Base-by-base conservation (phyloP, 164 flowering plant genomes). In the Vitis labrusca region DNA sequence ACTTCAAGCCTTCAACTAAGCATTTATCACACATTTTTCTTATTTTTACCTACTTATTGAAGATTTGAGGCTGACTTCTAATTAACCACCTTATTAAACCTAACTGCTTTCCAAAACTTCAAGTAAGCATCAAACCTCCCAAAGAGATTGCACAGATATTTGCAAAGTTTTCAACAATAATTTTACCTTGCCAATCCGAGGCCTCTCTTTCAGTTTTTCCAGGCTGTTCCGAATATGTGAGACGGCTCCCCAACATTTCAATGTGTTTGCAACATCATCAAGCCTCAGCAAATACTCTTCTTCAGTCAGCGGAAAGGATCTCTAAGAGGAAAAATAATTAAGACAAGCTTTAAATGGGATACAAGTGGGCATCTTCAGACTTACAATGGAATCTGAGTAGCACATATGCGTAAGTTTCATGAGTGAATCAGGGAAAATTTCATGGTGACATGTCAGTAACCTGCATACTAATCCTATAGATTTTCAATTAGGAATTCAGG, bases 161-260 rank as follows among this genome's bases (percentile, higher is more conserved):
- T 51, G 61, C 16, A 60, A 53, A 54, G 14, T 59, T 55, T 49
- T n/a, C 17, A 52, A 23, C 16, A 3, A n/a, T 10, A 17, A 3
- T 14, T 14, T 76, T 77, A 95, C 99, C 98, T 95, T 95, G 52
- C 99, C 99, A 52, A 95, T 93, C 69, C 98, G 89, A 65, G 98
- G 98, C 37, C 98, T 81, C 73, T 95, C 98, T 81, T 93, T 91
- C 73, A 65, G 69, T 73, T 87, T 95, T 56, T 80, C 88, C 23
- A 95, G 84, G 86, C 92, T 95, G 79, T 82, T 90, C 54, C 98
- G 83, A 61, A 95, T 85, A 73, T 93, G 98, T 58, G 98, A 90
- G 67, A 93, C 97, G 71, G 99, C 98, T 68, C 97, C 99, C 99
- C 99, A 95, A 75, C 98, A 95, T 84, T 83, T 94, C 79, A 94